Percentiles rank a stretch among this genome's conserved stretches.
phyloP scores from a whole-genome alignment of 1,284 basidiomycete genomes.

The Cutaneotrichosporon sp. region DNA sequence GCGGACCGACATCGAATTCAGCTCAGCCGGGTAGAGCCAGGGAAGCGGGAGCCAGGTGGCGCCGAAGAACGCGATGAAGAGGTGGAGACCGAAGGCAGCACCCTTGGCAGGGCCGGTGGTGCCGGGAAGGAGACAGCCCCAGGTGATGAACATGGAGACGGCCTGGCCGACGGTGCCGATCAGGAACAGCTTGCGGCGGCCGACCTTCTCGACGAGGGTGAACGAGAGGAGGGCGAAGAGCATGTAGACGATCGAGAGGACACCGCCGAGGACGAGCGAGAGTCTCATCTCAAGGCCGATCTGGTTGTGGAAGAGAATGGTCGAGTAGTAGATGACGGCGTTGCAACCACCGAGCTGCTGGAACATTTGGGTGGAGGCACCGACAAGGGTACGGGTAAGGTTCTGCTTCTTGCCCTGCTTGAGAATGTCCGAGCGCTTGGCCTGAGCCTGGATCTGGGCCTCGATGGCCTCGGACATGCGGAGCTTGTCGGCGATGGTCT shows the following conservation, averaged over 20 bases:
- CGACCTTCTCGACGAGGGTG: slow-evolving; percentile 57
- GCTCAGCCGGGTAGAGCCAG: slow-evolving; percentile 60
- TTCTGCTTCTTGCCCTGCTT: slow-evolving; percentile 57
- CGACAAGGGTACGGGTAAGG: slow-evolving; percentile 55
- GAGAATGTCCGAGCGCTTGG: slow-evolving; percentile 50
- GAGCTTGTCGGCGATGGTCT: slow-evolving; percentile 47
- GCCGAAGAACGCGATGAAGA: slow-evolving; percentile 58
- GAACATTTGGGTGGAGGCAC: slow-evolving; percentile 57
- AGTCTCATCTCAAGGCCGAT: slow-evolving; percentile 50
- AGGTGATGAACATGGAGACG: slow-evolving; percentile 58
- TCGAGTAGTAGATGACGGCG: slow-evolving; percentile 55
- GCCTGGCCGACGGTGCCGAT: slow-evolving; percentile 57
- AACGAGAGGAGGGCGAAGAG: slow-evolving; percentile 56
- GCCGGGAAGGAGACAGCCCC: slow-evolving; percentile 48
- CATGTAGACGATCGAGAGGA: slow-evolving; percentile 58
- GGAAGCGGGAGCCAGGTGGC: slow-evolving; percentile 56
- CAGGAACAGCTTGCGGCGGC: slow-evolving; percentile 58
- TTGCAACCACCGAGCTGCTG: slow-evolving; percentile 58
- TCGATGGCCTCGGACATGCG: slow-evolving; percentile 52
- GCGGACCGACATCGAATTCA: slow-evolving; percentile 59
- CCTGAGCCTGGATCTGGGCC: slow-evolving; percentile 33
- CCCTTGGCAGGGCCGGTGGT: slow-evolving; percentile 46
- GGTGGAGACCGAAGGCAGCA: slow-evolving; percentile 58
- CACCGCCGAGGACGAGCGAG: slow-evolving; percentile 56
- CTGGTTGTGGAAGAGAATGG: slow-evolving; percentile 56